phyloP scores from a whole-genome alignment of 2,329 filamentous ascomycete genomes.

The Aspergillus phoenicis region DNA sequence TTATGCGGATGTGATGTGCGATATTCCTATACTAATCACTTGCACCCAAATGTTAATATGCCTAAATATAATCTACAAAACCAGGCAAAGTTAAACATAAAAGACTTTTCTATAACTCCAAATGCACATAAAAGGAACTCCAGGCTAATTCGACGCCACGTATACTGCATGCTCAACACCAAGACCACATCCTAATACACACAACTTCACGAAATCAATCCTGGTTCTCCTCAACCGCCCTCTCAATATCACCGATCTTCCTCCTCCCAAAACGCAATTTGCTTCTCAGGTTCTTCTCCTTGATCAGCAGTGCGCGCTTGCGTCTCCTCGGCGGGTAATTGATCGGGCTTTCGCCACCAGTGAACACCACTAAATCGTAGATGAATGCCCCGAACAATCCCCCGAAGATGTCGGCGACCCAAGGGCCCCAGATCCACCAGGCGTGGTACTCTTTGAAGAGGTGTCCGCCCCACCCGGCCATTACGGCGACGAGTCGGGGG shows the following conservation, averaged over 20 bases:
- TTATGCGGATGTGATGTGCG: too few species aligned
- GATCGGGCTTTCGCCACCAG: slow-evolving; percentile 42
- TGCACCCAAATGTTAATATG: too few species aligned
- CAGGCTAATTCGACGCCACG: background rate
- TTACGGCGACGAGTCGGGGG: slow-evolving; percentile 34
- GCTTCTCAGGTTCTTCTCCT: slow-evolving; percentile 23
- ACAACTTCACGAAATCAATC: background rate
- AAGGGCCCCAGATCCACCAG: slow-evolving; percentile 43
- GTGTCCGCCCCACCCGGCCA: slow-evolving; percentile 36
- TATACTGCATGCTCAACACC: background rate
- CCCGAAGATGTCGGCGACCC: slow-evolving; percentile 38
- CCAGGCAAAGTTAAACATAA: too few species aligned
- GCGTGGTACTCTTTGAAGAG: slow-evolving; percentile 28
- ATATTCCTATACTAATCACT: too few species aligned
- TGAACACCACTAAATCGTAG: slow-evolving; percentile 43
- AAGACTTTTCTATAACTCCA: too few species aligned
- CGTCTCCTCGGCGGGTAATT: slow-evolving; percentile 48
- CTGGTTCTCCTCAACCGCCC: slow-evolving; percentile 8
- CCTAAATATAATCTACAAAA: too few species aligned
- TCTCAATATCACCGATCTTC: slow-evolving; percentile 26
- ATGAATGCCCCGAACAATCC: slow-evolving; percentile 35
- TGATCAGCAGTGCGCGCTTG: slow-evolving; percentile 40
- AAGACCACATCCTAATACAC: background rate
- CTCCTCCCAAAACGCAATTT: slow-evolving; percentile 17
- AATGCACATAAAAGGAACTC: too few species aligned